Conservation (phyloP, 164 flowering plant genomes). For the Liquidambar formosana region DNA sequence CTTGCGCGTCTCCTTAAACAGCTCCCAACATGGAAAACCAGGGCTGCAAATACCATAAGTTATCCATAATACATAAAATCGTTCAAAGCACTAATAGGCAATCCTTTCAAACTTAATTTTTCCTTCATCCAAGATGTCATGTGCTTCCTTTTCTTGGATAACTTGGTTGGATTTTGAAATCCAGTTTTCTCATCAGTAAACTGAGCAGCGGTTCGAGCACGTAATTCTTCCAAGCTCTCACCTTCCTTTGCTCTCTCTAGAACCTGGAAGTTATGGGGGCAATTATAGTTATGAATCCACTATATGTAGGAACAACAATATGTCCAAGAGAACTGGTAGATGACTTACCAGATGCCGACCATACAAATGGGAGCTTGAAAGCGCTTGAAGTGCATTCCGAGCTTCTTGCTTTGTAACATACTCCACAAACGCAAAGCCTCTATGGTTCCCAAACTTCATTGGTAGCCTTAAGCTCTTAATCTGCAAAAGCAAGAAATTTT, state of each 20-base stretch:
- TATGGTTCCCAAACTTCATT: constrained; percentile 74
- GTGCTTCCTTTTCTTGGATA: constrained; percentile 75
- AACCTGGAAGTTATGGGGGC: constrained; percentile 42
- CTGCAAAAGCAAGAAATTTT: constrained; percentile 34
- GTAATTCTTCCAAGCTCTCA: constrained; percentile 83
- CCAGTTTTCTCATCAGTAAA: constrained; percentile 53
- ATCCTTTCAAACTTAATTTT: too few species aligned
- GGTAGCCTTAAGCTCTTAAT: constrained; percentile 83
- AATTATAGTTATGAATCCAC: background rate
- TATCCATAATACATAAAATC: too few species aligned
- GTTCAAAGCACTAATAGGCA: too few species aligned
- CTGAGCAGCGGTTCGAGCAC: constrained; percentile 85
- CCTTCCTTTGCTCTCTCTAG: constrained; percentile 95
- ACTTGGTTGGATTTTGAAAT: constrained; percentile 42
- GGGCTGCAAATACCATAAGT: too few species aligned
- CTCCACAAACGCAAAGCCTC: constrained; percentile 99
- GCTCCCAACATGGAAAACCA: too few species aligned
- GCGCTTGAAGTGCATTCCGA: constrained; percentile 78
- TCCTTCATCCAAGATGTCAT: constrained; percentile 43
- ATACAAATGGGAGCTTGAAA: constrained; percentile 84
- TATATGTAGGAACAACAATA: background rate
- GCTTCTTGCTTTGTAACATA: constrained; percentile 92
- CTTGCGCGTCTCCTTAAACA: too few species aligned
- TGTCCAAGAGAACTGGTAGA: background rate
- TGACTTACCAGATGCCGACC: constrained; percentile 89